These are phyloP conservation scores for Vitis vinifera DNA, from an alignment of 164 flowering plant species.

Conservation along the genomic window ASM3070453v1 NC_081811.1:25770501-25771000, in stretches of 20 bases:
- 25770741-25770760: slow-evolving; percentile 86
- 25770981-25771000: neutral
- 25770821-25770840: slow-evolving; percentile 17
- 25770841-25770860: slow-evolving; percentile 16
- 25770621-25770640: slow-evolving; percentile 17
- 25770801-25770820: slow-evolving; percentile 48
- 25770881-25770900: too few relatives aligned
- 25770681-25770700: slow-evolving; percentile 54
- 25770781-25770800: slow-evolving; percentile 63
- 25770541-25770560: slow-evolving; percentile 3
- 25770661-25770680: slow-evolving; percentile 48
- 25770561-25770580: neutral
- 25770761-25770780: slow-evolving; percentile 73
- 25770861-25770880: slow-evolving; percentile 19
- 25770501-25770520: neutral
- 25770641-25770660: slow-evolving; percentile 56
- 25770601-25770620: slow-evolving; percentile 18
- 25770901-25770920: neutral
- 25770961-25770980: neutral
- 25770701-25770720: slow-evolving; percentile 85
- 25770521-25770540: neutral
- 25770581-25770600: slow-evolving; percentile 14
- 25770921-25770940: neutral
- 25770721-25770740: slow-evolving; percentile 89
- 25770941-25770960: neutral